Evolutionary conservation across 352 stramenopile genomes (phyloP).

Genomic region (Plasmopara halstedii): DNA sequence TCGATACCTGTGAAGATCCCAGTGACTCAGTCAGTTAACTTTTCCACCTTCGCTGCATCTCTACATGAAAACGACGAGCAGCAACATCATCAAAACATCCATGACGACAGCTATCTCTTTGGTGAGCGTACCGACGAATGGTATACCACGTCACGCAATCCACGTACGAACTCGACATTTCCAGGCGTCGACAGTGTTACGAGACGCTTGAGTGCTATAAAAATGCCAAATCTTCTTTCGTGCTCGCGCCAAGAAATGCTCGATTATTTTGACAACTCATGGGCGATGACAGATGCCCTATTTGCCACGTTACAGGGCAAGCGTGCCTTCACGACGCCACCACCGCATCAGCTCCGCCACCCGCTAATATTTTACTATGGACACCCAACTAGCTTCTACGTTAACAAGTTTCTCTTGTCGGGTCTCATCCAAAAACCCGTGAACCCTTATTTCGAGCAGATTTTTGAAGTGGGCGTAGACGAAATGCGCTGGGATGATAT

Average conservation of each 20-base stretch:
- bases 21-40: conserved; percentile 14
- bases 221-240: conserved; percentile 77
- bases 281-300: conserved; percentile 90
- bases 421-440: conserved; percentile 84
- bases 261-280: conserved; percentile 95
- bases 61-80: conserved; percentile 11
- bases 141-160: conserved; percentile 64
- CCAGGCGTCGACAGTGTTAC: conserved; percentile 39
- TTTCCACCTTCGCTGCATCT: conserved; percentile 19
- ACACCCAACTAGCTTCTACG: conserved; percentile 92
- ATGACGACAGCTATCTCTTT: conserved; percentile 53
- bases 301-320: conserved; percentile 89
- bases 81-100: conserved; percentile 20
- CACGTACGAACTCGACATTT: conserved; percentile 46
- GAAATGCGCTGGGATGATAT: conserved; percentile 99
- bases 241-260: conserved; percentile 84
- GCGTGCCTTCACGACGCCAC: conserved; percentile 85
- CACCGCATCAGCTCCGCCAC: conserved; percentile 91
- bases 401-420: conserved; percentile 95
- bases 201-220: conserved; percentile 42
- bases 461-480: conserved; percentile 97
- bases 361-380: conserved; percentile 98
- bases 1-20: conserved; percentile 10
- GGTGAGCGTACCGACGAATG: conserved; percentile 56
- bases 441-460: conserved; percentile 91